phyloP scores from a whole-genome alignment of 768 basidiomycete genomes.

The Pleurotus salmoneostramineus region DNA sequence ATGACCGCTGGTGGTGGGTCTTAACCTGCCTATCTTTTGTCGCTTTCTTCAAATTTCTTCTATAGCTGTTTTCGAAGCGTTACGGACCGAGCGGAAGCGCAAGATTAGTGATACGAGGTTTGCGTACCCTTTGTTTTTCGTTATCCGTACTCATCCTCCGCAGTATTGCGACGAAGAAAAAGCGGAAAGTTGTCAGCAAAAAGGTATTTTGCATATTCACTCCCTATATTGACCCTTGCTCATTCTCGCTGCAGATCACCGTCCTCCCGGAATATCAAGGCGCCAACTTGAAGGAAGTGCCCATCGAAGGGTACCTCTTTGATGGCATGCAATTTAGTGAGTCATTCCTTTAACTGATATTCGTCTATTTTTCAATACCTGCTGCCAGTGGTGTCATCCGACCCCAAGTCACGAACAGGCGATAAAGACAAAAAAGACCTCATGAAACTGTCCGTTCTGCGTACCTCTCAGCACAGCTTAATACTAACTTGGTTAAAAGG shows the following conservation, averaged over 20 bases:
- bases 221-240: not conserved
- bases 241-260: conserved; percentile 33
- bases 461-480: conserved; percentile 2
- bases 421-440: conserved; percentile 69
- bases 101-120: conserved; percentile 64
- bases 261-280: conserved; percentile 69
- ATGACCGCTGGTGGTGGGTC: conserved; percentile 59
- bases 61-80: conserved; percentile 56
- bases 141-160: conserved; percentile 13
- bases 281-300: conserved; percentile 54
- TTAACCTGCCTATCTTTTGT: not conserved
- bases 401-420: conserved; percentile 65
- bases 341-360: conserved; percentile 16
- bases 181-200: conserved; percentile 47
- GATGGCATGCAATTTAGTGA: conserved; percentile 75
- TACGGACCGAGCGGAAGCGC: conserved; percentile 66
- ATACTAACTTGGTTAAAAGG: conserved; percentile 28
- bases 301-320: conserved; percentile 65
- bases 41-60: not conserved
- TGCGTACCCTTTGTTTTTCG: conserved; percentile 4
- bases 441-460: conserved; percentile 50
- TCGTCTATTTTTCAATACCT: not conserved
- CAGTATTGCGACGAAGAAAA: conserved; percentile 43
- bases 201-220: conserved; percentile 31
- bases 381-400: conserved; percentile 65